Evolutionary conservation across 176 grass and related monocot species (phyloP), one percentile per base, ranked within the genome.

Genomic region (Bothriochloa decipiens): DNA sequence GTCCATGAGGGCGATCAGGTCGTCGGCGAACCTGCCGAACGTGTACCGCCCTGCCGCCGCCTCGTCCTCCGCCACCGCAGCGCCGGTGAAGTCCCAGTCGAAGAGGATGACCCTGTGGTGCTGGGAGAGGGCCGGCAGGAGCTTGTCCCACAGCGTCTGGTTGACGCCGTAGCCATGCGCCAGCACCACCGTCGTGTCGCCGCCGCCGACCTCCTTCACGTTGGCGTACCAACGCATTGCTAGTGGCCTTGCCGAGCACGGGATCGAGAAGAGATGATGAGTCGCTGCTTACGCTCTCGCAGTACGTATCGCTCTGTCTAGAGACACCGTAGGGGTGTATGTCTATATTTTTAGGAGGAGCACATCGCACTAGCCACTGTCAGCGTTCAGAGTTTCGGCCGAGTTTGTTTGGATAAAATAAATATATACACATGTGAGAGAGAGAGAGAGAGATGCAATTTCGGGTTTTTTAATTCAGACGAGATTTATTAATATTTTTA

Each of bases 1-100:
- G 37, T 93, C 95, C 78, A 95, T 86, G 8, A 97, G 83, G 45
- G 74, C 73, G 67, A 91, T 89, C 6, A 97, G 72, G 39, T 82
- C 89, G 29, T 95, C 88, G 1, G 95, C 85, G 52, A 95, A 89
- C 80, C 74, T 13, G 25, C 41, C 67, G 65, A 91, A 94, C 76
- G 91, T 81, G 76, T 61, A 93, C 12, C 75, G 25, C 22, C 13
- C 29, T 32, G 29, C 25, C 5, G 29, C 25, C 5, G 3, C 39
- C 4, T 42, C 67, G 0, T 36, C 50, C 20, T 43, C 46, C 46
- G 14, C 14, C 2, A 0, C 45, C 12, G 2, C 25, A 0, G 3
- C 63, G 5, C 39, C 76, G 13, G 69, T 65, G 82, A 95, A 95
- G 72, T 98, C 87, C 95, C 95, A 98, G 88, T 93, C 95, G 83